A percentile compares a stretch with the other conserved stretches of the same genome.
Evolutionary conservation across 2,329 filamentous ascomycete genomes (phyloP).

Genomic region (Aureobasidium sp.): DNA sequence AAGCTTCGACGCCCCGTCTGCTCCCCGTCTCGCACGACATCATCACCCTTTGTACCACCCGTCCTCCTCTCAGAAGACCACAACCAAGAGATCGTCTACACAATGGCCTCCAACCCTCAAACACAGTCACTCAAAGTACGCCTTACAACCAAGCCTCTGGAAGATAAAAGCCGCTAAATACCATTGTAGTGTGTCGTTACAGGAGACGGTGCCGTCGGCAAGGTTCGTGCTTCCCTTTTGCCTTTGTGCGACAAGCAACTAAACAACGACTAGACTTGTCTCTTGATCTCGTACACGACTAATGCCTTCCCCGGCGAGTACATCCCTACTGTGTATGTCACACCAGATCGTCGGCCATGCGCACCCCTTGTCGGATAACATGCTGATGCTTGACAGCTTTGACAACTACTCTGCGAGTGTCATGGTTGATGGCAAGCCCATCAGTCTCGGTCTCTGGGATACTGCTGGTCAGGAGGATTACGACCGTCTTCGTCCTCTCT

Average conservation of each 20-base stretch:
- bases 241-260: constrained; percentile 16
- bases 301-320: constrained; percentile 99
- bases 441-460: constrained; percentile 95
- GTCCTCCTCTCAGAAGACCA: background rate
- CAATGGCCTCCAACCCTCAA: constrained; percentile 68
- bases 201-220: constrained; percentile 97
- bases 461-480: constrained; percentile 99
- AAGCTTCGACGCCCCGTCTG: background rate
- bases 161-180: constrained; percentile 16
- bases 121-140: constrained; percentile 87
- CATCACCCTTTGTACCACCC: background rate
- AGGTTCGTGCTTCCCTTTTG: constrained; percentile 55
- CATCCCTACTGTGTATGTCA: constrained; percentile 85
- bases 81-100: background rate
- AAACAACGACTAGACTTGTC: constrained; percentile 66
- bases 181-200: constrained; percentile 82
- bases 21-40: constrained; percentile 2
- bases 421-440: constrained; percentile 98
- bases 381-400: constrained; percentile 53
- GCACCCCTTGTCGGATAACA: background rate
- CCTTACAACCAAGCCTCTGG: background rate
- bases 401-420: constrained; percentile 99
- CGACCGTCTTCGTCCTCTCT: constrained; percentile 89
- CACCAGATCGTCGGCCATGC: background rate
- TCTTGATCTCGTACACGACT: constrained; percentile 98